Evolutionary conservation across 164 flowering plant species (phyloP).

Genomic region (Vitis rotundifolia): DNA sequence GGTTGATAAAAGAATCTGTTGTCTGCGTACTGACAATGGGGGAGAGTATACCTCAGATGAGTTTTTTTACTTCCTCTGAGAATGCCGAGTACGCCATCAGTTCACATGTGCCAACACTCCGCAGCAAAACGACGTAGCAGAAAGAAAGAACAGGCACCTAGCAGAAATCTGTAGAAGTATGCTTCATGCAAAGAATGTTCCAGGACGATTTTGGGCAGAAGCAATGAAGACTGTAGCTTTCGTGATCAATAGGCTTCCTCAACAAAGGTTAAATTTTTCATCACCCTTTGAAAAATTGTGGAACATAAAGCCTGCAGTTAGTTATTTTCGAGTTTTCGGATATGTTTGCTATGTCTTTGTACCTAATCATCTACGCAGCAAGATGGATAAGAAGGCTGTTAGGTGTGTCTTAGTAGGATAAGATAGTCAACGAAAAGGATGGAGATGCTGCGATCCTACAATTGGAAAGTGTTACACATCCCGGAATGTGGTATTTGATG

Average conservation of each 20-base stretch:
- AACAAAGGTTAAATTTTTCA: not conserved
- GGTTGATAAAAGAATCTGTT: conserved; percentile 2
- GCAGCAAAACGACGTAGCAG: conserved; percentile 22
- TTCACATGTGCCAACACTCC: conserved; percentile 21
- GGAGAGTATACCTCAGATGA: conserved; percentile 16
- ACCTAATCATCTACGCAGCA: conserved; percentile 10
- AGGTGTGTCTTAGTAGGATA: conserved; percentile 25
- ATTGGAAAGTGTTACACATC: conserved; percentile 11
- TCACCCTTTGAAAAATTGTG: conserved; percentile 30
- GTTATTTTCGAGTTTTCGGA: conserved; percentile 28
- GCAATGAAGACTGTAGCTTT: conserved; percentile 10
- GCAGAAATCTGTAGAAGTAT: conserved; percentile 10
- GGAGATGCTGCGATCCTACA: conserved; percentile 25
- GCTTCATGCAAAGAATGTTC: conserved; percentile 18
- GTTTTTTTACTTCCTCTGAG: not conserved
- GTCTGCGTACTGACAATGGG: conserved; percentile 14
- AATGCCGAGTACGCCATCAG: conserved; percentile 8
- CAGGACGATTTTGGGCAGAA: conserved; percentile 12
- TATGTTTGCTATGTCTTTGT: conserved; percentile 22
- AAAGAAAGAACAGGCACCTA: conserved; percentile 18
- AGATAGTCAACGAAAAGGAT: conserved; percentile 26
- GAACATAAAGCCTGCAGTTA: conserved; percentile 18
- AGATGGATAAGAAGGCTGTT: conserved; percentile 21
- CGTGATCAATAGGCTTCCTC: conserved; percentile 18
- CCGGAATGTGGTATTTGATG: conserved; percentile 23